Base-by-base conservation (phyloP, 1,284 basidiomycete genomes). In the Puccinia novopanici region DNA sequence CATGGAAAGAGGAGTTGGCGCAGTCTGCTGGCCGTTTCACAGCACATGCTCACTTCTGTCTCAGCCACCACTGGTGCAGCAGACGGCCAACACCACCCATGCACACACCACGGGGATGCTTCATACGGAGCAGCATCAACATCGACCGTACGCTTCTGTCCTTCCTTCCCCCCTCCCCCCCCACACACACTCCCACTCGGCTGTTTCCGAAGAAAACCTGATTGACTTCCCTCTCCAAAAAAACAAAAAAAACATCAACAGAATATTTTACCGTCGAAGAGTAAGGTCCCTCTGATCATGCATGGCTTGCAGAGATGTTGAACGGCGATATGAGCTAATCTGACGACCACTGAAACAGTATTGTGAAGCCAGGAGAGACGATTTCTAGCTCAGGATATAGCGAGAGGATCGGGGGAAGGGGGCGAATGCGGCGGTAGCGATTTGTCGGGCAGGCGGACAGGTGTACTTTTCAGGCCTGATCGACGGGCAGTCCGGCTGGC, bases 41-140 rank as follows among this genome's bases (percentile, higher is more conserved):
- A 61, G 24, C 27, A 12, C 2, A 0, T 61, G 30, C 34, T 34
- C 27, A 61, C 13, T 61, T 3, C 45, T 61, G 30, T 61, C 59
- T 8, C 52, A 55, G 9, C 13, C 59, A 1, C 59, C 1, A 37
- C 30, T 10, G 55, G 55, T 27, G 13, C 19, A 30, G 15, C 55
- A 30, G 10, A 57, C 17, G 34, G 2, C n/a, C 50, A 48, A 73
- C 48, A 40, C 17, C 27, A 22, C 10, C 24, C n/a, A n/a, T 27
- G 13, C 24, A 45, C 42, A 48, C 34, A 13, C 40, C 10, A 37
- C 52, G 50, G 63, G 75, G 40, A 22, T 76, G 75, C 45, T 57
- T 78, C n/a, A 55, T 78, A 22, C 54, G 75, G 63, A 70, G 75
- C 30, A 78, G 75, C 34, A 55, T 78, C 34, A 78, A 78, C 54